phyloP scores from a whole-genome alignment of 2,329 filamentous ascomycete genomes.

The Diaporthe citrichinensis region DNA sequence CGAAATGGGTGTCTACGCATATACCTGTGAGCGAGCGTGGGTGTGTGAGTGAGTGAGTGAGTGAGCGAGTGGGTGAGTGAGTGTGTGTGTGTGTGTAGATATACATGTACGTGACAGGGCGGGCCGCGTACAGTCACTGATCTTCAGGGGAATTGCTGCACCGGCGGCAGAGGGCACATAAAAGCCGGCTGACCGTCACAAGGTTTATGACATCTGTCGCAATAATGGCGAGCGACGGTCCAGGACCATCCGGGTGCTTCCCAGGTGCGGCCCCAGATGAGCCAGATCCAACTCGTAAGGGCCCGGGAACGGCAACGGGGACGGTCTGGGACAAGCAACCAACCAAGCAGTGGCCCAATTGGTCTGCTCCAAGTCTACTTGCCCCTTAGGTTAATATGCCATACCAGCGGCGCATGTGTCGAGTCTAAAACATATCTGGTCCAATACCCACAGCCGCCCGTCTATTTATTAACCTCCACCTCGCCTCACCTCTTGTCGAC shows the following conservation, averaged over 20 bases:
- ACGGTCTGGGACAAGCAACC: not conserved
- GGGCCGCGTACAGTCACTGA: not conserved
- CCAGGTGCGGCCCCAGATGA: not conserved
- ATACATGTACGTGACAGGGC: not conserved
- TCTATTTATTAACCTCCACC: not conserved
- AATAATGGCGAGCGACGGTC: constrained; percentile 35
- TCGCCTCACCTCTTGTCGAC: not conserved
- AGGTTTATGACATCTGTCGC: constrained; percentile 37
- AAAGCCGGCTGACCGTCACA: constrained; percentile 14
- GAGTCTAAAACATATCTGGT: not conserved
- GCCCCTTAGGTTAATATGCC: not conserved
- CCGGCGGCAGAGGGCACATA: not conserved
- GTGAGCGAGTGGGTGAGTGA: not conserved
- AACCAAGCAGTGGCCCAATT: not conserved
- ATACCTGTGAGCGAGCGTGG: not conserved
- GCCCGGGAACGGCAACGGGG: constrained; percentile 19
- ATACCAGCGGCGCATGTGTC: not conserved
- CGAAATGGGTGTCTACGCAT: not conserved
- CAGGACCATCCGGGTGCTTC: constrained; percentile 27
- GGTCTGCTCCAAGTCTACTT: not conserved
- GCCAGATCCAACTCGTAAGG: not conserved
- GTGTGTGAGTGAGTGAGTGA: not conserved
- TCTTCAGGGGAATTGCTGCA: constrained; percentile 10
- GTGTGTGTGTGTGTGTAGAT: not conserved
- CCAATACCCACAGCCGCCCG: not conserved